Conservation (phyloP, 2,329 filamentous ascomycete genomes). For the Epichloe baconii region DNA sequence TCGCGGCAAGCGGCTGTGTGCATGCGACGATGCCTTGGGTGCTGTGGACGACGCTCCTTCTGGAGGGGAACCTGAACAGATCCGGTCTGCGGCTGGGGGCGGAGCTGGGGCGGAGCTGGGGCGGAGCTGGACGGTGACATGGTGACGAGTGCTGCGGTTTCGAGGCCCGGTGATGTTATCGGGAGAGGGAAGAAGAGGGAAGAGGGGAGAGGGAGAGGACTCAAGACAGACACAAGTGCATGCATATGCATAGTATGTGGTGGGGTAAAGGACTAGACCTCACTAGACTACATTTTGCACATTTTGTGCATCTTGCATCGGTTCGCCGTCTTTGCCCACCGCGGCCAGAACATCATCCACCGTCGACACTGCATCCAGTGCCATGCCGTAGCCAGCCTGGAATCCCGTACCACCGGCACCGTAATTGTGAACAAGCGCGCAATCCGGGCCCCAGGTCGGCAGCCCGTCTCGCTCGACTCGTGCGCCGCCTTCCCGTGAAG, state of each 20-base stretch:
- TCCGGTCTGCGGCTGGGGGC: conserved; percentile 34
- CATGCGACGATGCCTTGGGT: conserved; percentile 84
- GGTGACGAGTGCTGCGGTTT: not conserved
- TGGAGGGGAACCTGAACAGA: conserved; percentile 58
- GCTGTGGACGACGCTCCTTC: conserved; percentile 85
- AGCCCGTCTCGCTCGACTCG: conserved; percentile 29
- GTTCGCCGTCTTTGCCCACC: not conserved
- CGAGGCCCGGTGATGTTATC: no score
- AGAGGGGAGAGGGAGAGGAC: no score
- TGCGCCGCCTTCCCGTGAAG: conserved; percentile 26
- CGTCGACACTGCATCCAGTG: conserved; percentile 20
- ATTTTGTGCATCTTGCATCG: no score
- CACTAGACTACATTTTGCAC: no score
- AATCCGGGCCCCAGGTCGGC: conserved; percentile 11
- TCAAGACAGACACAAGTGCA: no score
- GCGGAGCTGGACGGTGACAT: conserved; percentile 38
- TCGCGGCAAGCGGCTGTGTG: conserved; percentile 78
- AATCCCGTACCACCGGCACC: conserved; percentile 32
- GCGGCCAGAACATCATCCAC: conserved; percentile 16
- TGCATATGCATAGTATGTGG: no score
- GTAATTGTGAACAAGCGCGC: conserved; percentile 27
- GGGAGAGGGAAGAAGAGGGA: no score
- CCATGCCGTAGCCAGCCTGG: conserved; percentile 30
- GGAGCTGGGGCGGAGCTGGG: conserved; percentile 29
- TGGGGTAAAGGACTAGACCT: no score